Evolutionary conservation across 2,329 filamentous ascomycete genomes (phyloP), one percentile per base, ranked within the genome.

Genomic region (Penicillium sp.): DNA sequence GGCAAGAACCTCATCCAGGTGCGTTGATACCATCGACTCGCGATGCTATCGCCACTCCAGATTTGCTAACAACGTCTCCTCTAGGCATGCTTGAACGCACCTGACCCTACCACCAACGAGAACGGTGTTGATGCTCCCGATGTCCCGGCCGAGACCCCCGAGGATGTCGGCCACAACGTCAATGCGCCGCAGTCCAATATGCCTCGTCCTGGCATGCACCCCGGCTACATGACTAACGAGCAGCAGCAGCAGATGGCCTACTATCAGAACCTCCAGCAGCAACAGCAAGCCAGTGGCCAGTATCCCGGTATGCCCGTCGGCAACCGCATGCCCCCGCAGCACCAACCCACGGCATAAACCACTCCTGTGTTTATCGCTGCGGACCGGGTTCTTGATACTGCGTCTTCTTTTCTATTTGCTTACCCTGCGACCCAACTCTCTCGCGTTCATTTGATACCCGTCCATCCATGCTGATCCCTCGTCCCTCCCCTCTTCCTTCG

Each of bases 1-100:
- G 95, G 95, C 81, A 99, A 99, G 86, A 99, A 99, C 77, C 83
- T 99, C 66, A 98, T 99, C 69, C 95, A 99, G 88, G 95, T 97
- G 86, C 66, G 87, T 70, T 40, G 5, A 13, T 37, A 22, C 37
- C n/a, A 50, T 39, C 22, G 27, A 35, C 37, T 24, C 10, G 14
- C 13, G 9, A 27, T 56, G 3, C 31, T 51, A 27, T 43, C n/a
- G 39, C 57, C 50, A 54, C 53, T 16, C 27, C 40, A 37, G 31
- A 37, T 44, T 11, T 5, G 13, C 63, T 70, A 53, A 74, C 39
- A 11, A 69, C 18, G 24, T 36, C n/a, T 40, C 19, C n/a, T 18
- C n/a, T 50, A 98, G 94, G 93, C 95, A 53, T 99, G 95, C 75
- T 81, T 99, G 61, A 99, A 99, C 77, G 95, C 95, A 19, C 95